Percentiles rank a stretch among this genome's conserved stretches.
phyloP scores from a whole-genome alignment of 2,329 filamentous ascomycete species.

The Stagonosporopsis cucurbitacearum region DNA sequence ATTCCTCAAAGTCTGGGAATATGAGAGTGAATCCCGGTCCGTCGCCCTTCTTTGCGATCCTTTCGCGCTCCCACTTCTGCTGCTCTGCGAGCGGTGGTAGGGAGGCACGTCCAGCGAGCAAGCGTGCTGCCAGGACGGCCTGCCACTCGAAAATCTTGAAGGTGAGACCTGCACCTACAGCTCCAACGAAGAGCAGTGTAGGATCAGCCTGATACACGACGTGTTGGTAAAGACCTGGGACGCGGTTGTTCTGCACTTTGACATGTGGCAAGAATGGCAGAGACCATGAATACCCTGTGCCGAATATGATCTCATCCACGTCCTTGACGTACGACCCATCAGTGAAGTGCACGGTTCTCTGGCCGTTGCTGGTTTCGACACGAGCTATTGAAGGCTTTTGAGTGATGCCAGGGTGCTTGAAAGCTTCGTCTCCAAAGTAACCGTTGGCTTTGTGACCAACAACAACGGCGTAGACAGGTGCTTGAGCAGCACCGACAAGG shows the following conservation, averaged over 20 bases:
- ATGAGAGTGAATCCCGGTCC: slow-evolving; percentile 63
- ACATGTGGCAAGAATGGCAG: slow-evolving; percentile 62
- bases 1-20: slow-evolving; percentile 68
- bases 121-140: slow-evolving; percentile 65
- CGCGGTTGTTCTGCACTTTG: slow-evolving; percentile 60
- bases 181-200: slow-evolving; percentile 64
- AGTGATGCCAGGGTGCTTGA: slow-evolving; percentile 63
- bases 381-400: slow-evolving; percentile 57
- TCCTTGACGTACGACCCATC: slow-evolving; percentile 61
- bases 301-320: slow-evolving; percentile 70
- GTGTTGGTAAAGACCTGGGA: slow-evolving; percentile 65
- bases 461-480: slow-evolving; percentile 62
- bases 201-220: slow-evolving; percentile 63
- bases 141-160: slow-evolving; percentile 76
- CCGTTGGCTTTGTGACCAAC: slow-evolving; percentile 59
- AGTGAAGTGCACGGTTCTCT: slow-evolving; percentile 61
- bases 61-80: slow-evolving; percentile 63
- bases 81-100: slow-evolving; percentile 60
- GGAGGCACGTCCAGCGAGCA: slow-evolving; percentile 61
- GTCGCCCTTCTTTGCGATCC: slow-evolving; percentile 62
- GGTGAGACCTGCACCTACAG: slow-evolving; percentile 59
- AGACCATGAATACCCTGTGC: slow-evolving; percentile 71
- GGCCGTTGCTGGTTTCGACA: slow-evolving; percentile 44
- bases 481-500: slow-evolving; percentile 54
- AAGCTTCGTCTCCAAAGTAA: slow-evolving; percentile 66